phyloP scores from a whole-genome alignment of 305 asterid genomes.

The Withania somnifera region DNA sequence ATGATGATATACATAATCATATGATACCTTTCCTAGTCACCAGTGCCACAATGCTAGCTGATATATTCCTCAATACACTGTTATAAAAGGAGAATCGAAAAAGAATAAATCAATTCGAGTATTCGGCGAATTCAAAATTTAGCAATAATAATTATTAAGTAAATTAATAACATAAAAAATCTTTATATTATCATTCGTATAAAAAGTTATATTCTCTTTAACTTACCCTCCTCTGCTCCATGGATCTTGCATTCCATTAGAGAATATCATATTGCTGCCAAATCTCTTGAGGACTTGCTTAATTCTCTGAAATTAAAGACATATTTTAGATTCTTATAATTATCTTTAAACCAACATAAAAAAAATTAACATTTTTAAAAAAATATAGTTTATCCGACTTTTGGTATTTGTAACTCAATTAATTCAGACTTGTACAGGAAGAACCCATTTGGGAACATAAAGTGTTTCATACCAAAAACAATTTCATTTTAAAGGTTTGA shows the following conservation, averaged over 20 bases:
- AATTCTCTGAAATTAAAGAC: constrained; percentile 26
- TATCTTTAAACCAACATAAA: not conserved
- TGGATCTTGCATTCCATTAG: constrained; percentile 75
- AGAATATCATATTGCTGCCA: constrained; percentile 70
- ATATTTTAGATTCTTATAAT: not conserved
- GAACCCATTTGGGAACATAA: not conserved
- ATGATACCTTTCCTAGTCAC: constrained; percentile 45
- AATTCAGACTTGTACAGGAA: not conserved
- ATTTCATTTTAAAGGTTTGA: not conserved
- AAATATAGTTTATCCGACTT: too few species aligned
- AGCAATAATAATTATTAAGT: not conserved
- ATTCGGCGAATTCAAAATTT: not conserved
- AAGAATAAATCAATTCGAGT: not conserved
- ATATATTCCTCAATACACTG: constrained; percentile 55
- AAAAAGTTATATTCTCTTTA: not conserved
- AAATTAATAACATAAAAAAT: not conserved
- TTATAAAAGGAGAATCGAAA: not conserved
- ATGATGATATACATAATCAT: not conserved
- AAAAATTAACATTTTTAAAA: not conserved
- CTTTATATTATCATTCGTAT: not conserved
- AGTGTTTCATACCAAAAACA: not conserved
- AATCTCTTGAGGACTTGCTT: constrained; percentile 46
- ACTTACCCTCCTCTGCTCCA: constrained; percentile 82
- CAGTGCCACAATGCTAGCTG: constrained; percentile 56
- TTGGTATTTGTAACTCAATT: not conserved